Evolutionary conservation across 2,329 filamentous ascomycete genomes (phyloP), one percentile per base, ranked within the genome.

Genomic region (Ustilaginoidea virens): DNA sequence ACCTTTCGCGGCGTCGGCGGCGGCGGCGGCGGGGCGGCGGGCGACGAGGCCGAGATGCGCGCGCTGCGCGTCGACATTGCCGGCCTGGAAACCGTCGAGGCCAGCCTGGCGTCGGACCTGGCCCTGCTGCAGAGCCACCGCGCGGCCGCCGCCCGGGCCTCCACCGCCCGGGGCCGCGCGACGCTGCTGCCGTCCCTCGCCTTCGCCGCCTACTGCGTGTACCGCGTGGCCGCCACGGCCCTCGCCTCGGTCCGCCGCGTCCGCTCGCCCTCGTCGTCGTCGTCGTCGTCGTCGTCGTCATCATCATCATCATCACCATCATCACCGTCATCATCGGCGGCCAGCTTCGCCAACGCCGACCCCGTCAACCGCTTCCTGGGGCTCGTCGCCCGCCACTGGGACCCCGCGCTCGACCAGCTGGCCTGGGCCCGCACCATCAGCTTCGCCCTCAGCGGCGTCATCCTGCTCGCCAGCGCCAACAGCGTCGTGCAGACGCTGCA

Each of bases 361-460:
- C 83, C 83, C 1, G 80, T 92, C 47, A 92, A 80, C 55, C 79
- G 82, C 38, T 66, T 87, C 36, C 68, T 92, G 7, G 80, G 80
- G 5, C 63, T 92, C 9, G 56, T 92, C 12, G 81, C 80, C 4
- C 76, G 78, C 32, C 80, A 92, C 54, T 86, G 80, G 69, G 80
- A 92, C 46, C 80, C 80, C 3, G 71, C 75, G 35, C 67, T 92
- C 16, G 80, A 92, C 53, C 80, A 83, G 44, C 66, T 73, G 8
- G 79, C 80, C 7, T 92, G 82, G 81, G 76, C 80, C 14, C 75
- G 81, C 17, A 80, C 83, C 45, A 86, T 92, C 39, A 83, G 78
- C 34, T 92, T 92, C 52, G 58, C 83, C 14, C 64, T 92, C 4
- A 82, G 77, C 6, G 83, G 82, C 12, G 71, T 86, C 28, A 90